Evolutionary conservation across 192 early-diverging fungal species (phyloP), one percentile per base, ranked within the genome.

Genomic region (Nowakowskiella sp.): DNA sequence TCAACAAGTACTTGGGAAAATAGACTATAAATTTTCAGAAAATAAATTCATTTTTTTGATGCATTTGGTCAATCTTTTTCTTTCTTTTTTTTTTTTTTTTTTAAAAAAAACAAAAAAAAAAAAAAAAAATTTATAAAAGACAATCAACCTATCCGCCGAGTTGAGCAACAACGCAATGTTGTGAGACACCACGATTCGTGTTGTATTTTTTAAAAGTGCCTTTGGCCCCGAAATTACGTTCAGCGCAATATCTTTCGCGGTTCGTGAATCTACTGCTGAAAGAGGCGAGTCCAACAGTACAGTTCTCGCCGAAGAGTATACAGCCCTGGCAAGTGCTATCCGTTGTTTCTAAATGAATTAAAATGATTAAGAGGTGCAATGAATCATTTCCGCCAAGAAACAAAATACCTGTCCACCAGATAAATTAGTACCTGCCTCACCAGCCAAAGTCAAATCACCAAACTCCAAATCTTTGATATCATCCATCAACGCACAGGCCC

Each of bases 391-490:
- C 36, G 36, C 36, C 36, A 19, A 39, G 13, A 39, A 13, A 39
- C 36, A 19, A 13, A 39, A 39, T 39, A 13, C 13, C 36, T 39
- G 36, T 39, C 13, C 36, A 19, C 36, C 36, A 7, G 80, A 83
- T 16, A 92, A 66, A 3, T 82, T 88, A 6, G 90, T 74, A 9
- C 90, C 90, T 50, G 86, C 86, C 55, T 92, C 90, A n/a, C 90
- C 90, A 13, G 68, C 49, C 53, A 67, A 62, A 2, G 66, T 68
- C 28, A 62, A 19, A 56, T 68, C 66, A 36, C 66, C 65, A 24
- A 49, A 34, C 10, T 55, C 57, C 4, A 68, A 31, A 6, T 29
- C 34, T 19, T 68, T 71, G 3, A 91, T 51, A 52, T 91, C 87
- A 1, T 73, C 62, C 5, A 67, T 60, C 4, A 91, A 56, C 1